Evolutionary conservation across 208 protist genomes (phyloP), one percentile per base, ranked within the genome.

Genomic region (Leishmania aethiopica): DNA sequence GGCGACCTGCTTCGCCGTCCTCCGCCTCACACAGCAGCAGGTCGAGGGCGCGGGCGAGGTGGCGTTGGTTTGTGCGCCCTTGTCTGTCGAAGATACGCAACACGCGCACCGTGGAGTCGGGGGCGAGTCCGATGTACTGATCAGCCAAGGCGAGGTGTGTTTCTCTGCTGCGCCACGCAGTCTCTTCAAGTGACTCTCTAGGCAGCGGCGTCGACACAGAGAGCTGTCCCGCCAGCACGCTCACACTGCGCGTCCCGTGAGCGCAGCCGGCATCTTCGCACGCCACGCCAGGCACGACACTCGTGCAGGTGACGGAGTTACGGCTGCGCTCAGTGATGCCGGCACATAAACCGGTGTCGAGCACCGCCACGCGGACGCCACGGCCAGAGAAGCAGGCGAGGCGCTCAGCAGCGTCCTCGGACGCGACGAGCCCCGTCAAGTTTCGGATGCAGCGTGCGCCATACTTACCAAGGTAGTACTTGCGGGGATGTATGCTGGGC

Each of bases 201-300:
- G 13, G 6, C 28, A 35, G 40, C 40, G 69, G 69, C 22, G 73
- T 17, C n/a, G 53, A 19, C 57, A 66, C 49, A 47, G 60, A 78
- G 49, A 94, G 74, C 17, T 93, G 85, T 45, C 89, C 89, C 1
- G 92, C 97, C 73, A 99, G 90, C 17, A 99, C 79, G 67, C 98
- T 98, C 15, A 98, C 93, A n/a, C 99, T 98, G 84, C 99, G 99
- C 6, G 98, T 99, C 37, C 99, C 99, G 85, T 99, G 99, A 13
- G 97, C 97, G 57, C 99, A 84, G 1, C 84, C 82, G 51, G 94
- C 91, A 37, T 97, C 94, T 35, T 78, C 80, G 70, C 93, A 97
- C 35, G 73, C 66, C 3, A 93, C 80, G 10, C 80, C 82, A 15
- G 91, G 92, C 57, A 97, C 89, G 66, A 95, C 83, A 81, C 92